phyloP scores from a whole-genome alignment of 495 filamentous ascomycete species.

The Talaromyces borbonicus region DNA sequence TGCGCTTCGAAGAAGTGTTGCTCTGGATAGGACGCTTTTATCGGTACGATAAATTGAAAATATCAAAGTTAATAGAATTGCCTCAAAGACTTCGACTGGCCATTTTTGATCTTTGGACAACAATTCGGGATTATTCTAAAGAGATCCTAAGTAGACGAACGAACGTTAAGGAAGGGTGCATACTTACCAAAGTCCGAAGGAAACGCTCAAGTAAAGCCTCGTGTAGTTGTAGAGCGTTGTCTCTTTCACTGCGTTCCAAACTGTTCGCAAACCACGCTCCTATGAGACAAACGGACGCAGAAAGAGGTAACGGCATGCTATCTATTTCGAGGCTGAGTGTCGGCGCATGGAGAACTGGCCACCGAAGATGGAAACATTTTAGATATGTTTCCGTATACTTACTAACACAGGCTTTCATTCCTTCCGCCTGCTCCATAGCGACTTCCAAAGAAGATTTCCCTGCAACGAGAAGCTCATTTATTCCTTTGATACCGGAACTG shows the following conservation, averaged over 20 bases:
- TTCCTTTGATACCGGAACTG: background rate
- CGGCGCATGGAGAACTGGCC: constrained; percentile 1
- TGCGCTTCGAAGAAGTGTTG: constrained; percentile 5
- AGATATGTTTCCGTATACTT: background rate
- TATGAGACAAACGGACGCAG: constrained; percentile 1
- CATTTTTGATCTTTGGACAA: background rate
- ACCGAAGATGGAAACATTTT: background rate
- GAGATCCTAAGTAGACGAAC: background rate
- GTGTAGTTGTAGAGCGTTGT: constrained; percentile 1
- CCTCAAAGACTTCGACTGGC: constrained; percentile 3
- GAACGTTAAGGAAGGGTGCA: background rate
- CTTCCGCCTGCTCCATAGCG: background rate
- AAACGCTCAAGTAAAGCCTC: constrained; percentile 2
- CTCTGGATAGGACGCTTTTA: background rate
- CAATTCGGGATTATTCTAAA: background rate
- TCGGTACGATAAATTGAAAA: constrained; percentile 6
- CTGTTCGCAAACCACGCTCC: background rate
- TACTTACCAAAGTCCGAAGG: background rate
- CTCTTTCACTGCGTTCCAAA: background rate
- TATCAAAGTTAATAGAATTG: background rate
- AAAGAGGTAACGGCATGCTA: background rate
- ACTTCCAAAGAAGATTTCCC: background rate
- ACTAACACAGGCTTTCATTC: background rate
- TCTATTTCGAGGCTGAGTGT: background rate
- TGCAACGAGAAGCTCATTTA: background rate